Base-by-base conservation (phyloP, 306 rosid species). In the Cucumis sativus region DNA sequence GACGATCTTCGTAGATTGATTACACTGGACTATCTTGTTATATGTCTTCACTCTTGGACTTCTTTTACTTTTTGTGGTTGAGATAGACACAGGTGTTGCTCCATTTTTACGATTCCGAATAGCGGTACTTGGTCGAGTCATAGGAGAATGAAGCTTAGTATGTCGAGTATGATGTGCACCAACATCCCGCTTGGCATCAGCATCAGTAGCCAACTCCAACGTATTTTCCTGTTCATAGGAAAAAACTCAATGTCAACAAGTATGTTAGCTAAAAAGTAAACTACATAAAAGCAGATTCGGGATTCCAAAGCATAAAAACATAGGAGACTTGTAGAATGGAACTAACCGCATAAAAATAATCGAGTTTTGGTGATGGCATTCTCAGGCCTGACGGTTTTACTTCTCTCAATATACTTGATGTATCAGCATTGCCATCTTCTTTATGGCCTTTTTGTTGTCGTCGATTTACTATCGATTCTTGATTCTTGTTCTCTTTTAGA, bases 331-430 rank as follows among this genome's bases (percentile, higher is more conserved):
- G 5, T 33, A 54, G 6, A 20, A 12, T 15, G 39, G 58, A n/a
- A 72, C 80, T 80, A 39, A 91, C 93, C 93, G 47, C 39, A 14
- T 87, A 88, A 11, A 88, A 90, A 45, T 69, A 88, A 0, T 89
- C 93, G 37, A 80, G 73, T 64, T 83, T 86, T 14, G 91, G 87
- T 4, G 90, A 84, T 64, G 90, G 92, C 72, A 80, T 69, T 79
- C 88, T 78, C 1, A 87, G 88, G 39, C 88, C 63, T 0, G 91
- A 88, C 74, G 91, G 87, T 69, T 79, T 87, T 6, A 30, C 33
- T 60, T 23, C 68, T 76, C 80, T 79, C 23, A 73, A 79, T 41
- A 66, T 17, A 49, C 77, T 72, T 56, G 59, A 69, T n/a, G 84
- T 58, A 67, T 47, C 74, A 58, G 58, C 49, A 77, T 63, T 37